Evolutionary conservation across 176 grass and related monocot species (phyloP).

Genomic region (Cenchrus purpureus): DNA sequence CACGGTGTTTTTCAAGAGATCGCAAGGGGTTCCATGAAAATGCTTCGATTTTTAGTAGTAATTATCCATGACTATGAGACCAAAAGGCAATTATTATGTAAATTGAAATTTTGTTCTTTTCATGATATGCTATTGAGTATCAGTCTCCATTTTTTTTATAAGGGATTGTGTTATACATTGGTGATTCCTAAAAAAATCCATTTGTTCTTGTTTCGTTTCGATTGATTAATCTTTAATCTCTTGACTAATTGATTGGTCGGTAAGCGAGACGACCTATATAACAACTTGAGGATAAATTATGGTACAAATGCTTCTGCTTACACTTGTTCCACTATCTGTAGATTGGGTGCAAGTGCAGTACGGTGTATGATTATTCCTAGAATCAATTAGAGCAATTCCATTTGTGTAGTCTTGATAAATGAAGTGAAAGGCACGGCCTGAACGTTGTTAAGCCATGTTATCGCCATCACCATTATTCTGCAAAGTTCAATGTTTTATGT

Average conservation of each 20-base stretch:
- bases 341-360: neutral
- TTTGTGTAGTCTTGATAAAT: neutral
- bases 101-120: constrained; percentile 31
- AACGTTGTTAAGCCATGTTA: neutral
- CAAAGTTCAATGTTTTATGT: neutral
- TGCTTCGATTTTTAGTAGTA: neutral
- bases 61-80: neutral
- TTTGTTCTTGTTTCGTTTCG: constrained; percentile 1
- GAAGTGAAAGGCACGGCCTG: neutral
- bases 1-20: neutral
- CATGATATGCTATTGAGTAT: neutral
- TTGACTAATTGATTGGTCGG: neutral
- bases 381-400: neutral
- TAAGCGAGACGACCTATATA: neutral
- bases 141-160: neutral
- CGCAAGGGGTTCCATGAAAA: neutral
- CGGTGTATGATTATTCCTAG: too few relatives aligned
- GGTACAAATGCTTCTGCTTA: neutral
- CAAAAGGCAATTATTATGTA: constrained; percentile 20
- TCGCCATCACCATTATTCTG: neutral
- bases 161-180: neutral
- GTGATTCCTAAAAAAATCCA: too few relatives aligned
- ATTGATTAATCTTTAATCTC: neutral
- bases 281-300: neutral
- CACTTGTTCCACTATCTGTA: neutral